Evolutionary conservation across 176 grass and related monocot species (phyloP).

Genomic region (Alloteropsis semialata): DNA sequence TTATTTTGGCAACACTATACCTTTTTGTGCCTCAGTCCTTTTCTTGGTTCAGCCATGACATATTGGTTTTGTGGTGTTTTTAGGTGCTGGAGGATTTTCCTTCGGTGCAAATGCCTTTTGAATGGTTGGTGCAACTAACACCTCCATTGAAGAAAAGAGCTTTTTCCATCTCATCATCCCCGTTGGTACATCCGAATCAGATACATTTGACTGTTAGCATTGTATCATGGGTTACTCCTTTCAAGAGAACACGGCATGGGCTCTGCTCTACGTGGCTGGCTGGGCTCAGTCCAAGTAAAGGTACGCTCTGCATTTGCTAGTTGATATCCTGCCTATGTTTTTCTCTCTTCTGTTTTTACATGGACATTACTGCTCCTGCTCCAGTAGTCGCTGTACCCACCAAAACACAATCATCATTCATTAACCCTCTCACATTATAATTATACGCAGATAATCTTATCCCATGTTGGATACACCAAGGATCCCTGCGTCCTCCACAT

Average conservation of each 20-base stretch:
- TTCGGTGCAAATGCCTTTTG: slow-evolving; percentile 87
- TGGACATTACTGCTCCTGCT: not conserved
- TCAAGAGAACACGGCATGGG: slow-evolving; percentile 63
- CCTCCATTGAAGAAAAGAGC: slow-evolving; percentile 92
- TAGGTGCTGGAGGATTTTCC: slow-evolving; percentile 93
- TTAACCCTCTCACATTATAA: not conserved
- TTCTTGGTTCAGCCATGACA: slow-evolving; percentile 25
- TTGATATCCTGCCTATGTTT: not conserved
- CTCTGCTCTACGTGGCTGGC: slow-evolving; percentile 89
- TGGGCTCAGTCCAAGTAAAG: slow-evolving; percentile 49
- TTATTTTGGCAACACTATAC: not conserved
- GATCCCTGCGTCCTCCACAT: slow-evolving; percentile 53
- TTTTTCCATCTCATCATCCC: slow-evolving; percentile 93
- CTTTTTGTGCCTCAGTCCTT: not conserved
- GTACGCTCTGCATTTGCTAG: slow-evolving; percentile 23
- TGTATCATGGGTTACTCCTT: slow-evolving; percentile 75
- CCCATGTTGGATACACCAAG: slow-evolving; percentile 72
- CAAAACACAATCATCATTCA: not conserved
- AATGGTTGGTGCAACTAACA: slow-evolving; percentile 90
- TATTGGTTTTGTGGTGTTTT: slow-evolving; percentile 9
- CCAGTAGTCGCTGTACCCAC: not conserved
- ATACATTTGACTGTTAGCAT: slow-evolving; percentile 87
- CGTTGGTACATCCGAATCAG: slow-evolving; percentile 65
- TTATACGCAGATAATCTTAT: slow-evolving; percentile 57
- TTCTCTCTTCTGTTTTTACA: not conserved